Conservation (phyloP, 1,139 yeast genomes). For the Schizosaccharomyces versatilis region DNA sequence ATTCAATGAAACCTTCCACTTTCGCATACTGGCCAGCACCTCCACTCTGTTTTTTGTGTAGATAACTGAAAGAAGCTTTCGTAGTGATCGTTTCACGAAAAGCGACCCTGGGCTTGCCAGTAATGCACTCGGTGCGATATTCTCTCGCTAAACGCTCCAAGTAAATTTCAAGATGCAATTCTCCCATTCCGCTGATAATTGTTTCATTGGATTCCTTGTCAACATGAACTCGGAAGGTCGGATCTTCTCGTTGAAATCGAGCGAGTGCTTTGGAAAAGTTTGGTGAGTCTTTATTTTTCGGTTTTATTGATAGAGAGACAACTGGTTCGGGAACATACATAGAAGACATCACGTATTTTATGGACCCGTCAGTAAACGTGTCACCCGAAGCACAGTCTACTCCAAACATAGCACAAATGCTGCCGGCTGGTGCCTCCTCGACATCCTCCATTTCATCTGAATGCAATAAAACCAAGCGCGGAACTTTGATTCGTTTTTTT, state of each 20-base stretch:
- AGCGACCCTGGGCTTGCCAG: conserved; percentile 95
- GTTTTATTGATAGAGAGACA: conserved; percentile 72
- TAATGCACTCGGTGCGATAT: conserved; percentile 80
- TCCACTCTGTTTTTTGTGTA: conserved; percentile 95
- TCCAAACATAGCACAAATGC: conserved; percentile 97
- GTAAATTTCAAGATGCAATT: conserved; percentile 83
- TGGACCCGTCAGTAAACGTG: conserved; percentile 69
- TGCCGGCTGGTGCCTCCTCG: conserved; percentile 90
- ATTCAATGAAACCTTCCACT: conserved; percentile 67
- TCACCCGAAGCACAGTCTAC: conserved; percentile 99
- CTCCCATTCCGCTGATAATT: conserved; percentile 96
- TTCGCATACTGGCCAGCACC: conserved; percentile 99
- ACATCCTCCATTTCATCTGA: conserved; percentile 69
- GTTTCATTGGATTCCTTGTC: conserved; percentile 90
- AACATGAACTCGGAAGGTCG: conserved; percentile 81
- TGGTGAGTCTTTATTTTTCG: conserved; percentile 70
- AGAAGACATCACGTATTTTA: conserved; percentile 74
- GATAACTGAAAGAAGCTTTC: conserved; percentile 64
- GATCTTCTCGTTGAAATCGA: conserved; percentile 95
- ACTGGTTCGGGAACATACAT: conserved; percentile 98
- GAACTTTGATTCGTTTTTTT: conserved; percentile 80
- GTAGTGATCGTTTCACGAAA: conserved; percentile 79
- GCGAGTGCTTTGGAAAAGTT: conserved; percentile 90
- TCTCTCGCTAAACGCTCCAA: conserved; percentile 96
- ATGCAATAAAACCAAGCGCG: conserved; percentile 96